Evolutionary conservation across 768 basidiomycete genomes (phyloP).

Genomic region (Tricholoma hemisulphureum): DNA sequence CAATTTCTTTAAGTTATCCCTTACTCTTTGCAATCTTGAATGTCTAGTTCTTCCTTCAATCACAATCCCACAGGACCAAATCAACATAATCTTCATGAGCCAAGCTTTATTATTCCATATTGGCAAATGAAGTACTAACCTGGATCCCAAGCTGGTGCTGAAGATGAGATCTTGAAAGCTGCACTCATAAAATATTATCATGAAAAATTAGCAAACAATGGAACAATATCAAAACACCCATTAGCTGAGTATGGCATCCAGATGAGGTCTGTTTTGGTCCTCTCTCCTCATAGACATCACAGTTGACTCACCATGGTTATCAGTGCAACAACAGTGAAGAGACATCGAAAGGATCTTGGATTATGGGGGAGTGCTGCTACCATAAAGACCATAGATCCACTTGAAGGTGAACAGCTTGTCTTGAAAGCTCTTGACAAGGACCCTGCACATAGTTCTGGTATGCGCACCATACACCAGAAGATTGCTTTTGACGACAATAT

Average conservation of each 20-base stretch:
- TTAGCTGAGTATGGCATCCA: conserved; percentile 16
- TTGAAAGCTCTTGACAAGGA: conserved; percentile 23
- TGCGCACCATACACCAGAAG: conserved; percentile 16
- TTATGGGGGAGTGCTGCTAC: conserved; percentile 13
- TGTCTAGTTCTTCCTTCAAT: not conserved
- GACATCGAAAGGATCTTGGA: not conserved
- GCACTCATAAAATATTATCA: conserved; percentile 21
- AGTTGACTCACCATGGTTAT: not conserved
- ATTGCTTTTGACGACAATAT: conserved; percentile 18
- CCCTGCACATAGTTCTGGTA: conserved; percentile 13
- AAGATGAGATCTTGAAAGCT: conserved; percentile 9
- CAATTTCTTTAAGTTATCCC: not conserved
- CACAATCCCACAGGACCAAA: conserved; percentile 19
- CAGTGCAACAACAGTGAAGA: not conserved
- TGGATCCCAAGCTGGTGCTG: conserved; percentile 6
- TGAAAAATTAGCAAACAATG: conserved; percentile 15
- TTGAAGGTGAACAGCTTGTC: conserved; percentile 20
- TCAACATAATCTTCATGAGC: conserved; percentile 11
- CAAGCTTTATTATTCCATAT: conserved; percentile 5
- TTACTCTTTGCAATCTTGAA: not conserved
- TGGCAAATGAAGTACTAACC: not conserved
- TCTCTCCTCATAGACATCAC: not conserved
- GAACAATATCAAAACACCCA: conserved; percentile 14
- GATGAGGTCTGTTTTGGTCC: conserved; percentile 11
- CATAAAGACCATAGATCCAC: conserved; percentile 12